A percentile compares a stretch with the other conserved stretches of the same genome.
Conservation (phyloP, 805 yeast genomes). For the Sugiyamaella floridensis region DNA sequence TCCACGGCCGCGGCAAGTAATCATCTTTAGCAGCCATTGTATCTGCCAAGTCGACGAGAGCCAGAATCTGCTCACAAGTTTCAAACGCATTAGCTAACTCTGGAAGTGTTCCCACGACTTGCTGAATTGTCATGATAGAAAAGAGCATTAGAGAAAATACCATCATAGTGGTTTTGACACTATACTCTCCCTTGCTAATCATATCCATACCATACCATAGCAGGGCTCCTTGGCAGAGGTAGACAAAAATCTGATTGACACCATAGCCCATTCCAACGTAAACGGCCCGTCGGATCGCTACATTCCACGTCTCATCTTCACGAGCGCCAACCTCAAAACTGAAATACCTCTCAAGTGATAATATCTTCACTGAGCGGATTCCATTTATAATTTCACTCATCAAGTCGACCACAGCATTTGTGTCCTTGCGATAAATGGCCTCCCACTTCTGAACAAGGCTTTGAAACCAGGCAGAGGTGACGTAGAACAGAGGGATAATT, state of each 20-base stretch:
- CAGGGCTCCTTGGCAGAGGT: slow-evolving; percentile 63
- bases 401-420: slow-evolving; percentile 19
- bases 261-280: slow-evolving; percentile 65
- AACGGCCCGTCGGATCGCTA: slow-evolving; percentile 49
- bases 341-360: slow-evolving; percentile 50
- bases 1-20: neutral
- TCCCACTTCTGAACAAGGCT: slow-evolving; percentile 48
- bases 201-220: slow-evolving; percentile 72
- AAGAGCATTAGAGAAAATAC: slow-evolving; percentile 69
- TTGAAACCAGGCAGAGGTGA: slow-evolving; percentile 49
- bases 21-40: neutral
- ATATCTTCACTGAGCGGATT: slow-evolving; percentile 55
- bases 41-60: neutral
- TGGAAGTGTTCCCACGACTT: slow-evolving; percentile 61
- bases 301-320: slow-evolving; percentile 29
- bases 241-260: slow-evolving; percentile 44
- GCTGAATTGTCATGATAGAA: slow-evolving; percentile 58
- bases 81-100: slow-evolving; percentile 68
- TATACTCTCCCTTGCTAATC: slow-evolving; percentile 53
- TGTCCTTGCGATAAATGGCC: slow-evolving; percentile 45
- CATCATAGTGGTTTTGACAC: slow-evolving; percentile 51
- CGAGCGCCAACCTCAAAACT: slow-evolving; percentile 29
- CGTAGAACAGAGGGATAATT: slow-evolving; percentile 56
- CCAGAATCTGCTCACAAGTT: slow-evolving; percentile 17
- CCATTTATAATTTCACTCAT: slow-evolving; percentile 48